A percentile compares a stretch with the other conserved stretches of the same genome.
phyloP scores from a whole-genome alignment of 139 green algal genomes.

The Chloropicon primus region DNA sequence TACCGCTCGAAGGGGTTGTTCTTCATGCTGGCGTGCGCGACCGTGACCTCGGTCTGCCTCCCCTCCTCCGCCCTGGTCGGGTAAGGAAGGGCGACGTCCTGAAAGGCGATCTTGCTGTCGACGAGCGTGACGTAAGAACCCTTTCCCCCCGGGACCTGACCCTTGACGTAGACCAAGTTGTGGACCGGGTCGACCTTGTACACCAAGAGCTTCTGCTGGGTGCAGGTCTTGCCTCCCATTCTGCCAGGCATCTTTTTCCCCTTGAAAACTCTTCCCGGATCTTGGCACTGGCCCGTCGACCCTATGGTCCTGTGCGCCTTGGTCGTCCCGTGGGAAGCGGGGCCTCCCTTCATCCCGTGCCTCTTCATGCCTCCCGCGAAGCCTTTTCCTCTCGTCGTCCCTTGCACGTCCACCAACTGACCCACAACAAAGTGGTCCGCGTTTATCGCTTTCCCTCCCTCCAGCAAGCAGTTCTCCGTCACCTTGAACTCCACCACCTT shows the following conservation, averaged over 20 bases:
- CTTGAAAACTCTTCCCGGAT: constrained; percentile 76
- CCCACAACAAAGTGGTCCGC: constrained; percentile 78
- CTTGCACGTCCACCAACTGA: constrained; percentile 84
- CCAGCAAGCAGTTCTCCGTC: constrained; percentile 67
- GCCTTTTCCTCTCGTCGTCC: constrained; percentile 85
- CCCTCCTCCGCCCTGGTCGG: neutral
- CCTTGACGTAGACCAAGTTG: constrained; percentile 88
- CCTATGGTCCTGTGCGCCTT: constrained; percentile 55
- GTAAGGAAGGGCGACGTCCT: neutral
- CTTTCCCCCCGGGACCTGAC: constrained; percentile 74
- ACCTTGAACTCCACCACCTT: constrained; percentile 76
- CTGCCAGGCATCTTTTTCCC: constrained; percentile 95
- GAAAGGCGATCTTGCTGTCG: constrained; percentile 27
- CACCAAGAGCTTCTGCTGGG: constrained; percentile 33
- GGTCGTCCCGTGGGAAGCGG: constrained; percentile 78
- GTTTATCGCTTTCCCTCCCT: constrained; percentile 55
- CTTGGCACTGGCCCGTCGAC: constrained; percentile 33
- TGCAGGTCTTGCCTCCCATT: constrained; percentile 71
- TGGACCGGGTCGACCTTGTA: constrained; percentile 75
- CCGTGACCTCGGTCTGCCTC: neutral
- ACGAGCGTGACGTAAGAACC: constrained; percentile 64
- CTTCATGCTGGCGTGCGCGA: neutral
- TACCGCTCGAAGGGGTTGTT: neutral
- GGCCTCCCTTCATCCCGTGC: constrained; percentile 72
- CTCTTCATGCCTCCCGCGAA: constrained; percentile 94